These are phyloP conservation scores for Fraxinus xanthoxyloides DNA, from an alignment of 305 asterid species.

Conservation along the genomic window DNA sequence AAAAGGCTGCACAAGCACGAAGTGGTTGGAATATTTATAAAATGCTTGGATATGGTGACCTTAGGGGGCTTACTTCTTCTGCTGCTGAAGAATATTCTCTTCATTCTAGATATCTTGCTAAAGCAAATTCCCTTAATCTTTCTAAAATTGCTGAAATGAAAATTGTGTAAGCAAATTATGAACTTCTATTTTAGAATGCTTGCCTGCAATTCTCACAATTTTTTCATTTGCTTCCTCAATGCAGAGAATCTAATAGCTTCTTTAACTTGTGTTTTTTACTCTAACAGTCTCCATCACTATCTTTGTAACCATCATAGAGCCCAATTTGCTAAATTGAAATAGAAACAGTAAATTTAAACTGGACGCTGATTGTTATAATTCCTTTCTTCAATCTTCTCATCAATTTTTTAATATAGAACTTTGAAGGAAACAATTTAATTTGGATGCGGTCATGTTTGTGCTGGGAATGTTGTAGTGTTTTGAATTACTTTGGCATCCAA, in stretches of 20 bases:
- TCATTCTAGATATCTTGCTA: conserved; percentile 93
- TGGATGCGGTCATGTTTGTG: neutral
- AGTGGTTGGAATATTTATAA: conserved; percentile 64
- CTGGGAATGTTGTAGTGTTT: neutral
- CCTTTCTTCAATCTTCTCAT: neutral
- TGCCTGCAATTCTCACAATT: conserved; percentile 5
- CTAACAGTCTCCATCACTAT: neutral
- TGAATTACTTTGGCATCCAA: neutral
- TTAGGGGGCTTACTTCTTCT: conserved; percentile 84
- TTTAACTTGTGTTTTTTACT: neutral
- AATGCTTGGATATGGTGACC: conserved; percentile 91
- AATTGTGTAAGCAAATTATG: conserved; percentile 66
- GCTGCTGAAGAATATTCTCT: conserved; percentile 96
- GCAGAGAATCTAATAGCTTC: neutral
- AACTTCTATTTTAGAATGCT: neutral
- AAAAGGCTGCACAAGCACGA: conserved; percentile 78
- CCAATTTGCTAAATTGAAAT: neutral
- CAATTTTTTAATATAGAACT: neutral
- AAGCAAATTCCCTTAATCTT: conserved; percentile 87
- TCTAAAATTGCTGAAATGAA: conserved; percentile 96
- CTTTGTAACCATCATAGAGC: neutral
- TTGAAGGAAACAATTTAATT: neutral
- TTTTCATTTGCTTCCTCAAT: conserved; percentile 4
- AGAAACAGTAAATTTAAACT: neutral
- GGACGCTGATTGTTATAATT: neutral